Evolutionary conservation across 345 rosid genomes (phyloP).

Genomic region (Eucalyptus decipiens): DNA sequence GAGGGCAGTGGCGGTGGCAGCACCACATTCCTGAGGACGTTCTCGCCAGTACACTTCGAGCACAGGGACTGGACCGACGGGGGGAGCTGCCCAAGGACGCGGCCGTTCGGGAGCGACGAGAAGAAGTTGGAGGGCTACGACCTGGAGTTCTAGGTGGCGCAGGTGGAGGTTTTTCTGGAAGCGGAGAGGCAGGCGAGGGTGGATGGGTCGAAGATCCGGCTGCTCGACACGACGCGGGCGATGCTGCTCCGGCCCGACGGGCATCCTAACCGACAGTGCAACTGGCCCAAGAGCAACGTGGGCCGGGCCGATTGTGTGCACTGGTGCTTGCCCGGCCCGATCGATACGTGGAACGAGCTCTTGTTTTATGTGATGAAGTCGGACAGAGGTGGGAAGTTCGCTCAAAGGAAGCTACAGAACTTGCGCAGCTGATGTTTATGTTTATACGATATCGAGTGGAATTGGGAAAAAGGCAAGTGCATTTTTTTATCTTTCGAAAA

Average conservation of each 20-base stretch:
- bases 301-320: slow-evolving; percentile 49
- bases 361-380: not conserved
- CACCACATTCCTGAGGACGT: slow-evolving; percentile 32
- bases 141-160: slow-evolving; percentile 28
- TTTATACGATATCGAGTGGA: not conserved
- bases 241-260: slow-evolving; percentile 55
- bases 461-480: not conserved
- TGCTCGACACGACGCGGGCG: slow-evolving; percentile 31
- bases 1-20: not conserved
- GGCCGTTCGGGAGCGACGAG: slow-evolving; percentile 29
- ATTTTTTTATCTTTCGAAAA: not conserved
- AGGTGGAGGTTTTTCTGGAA: slow-evolving; percentile 19
- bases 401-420: not conserved
- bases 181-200: slow-evolving; percentile 26
- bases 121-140: slow-evolving; percentile 24
- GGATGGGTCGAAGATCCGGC: slow-evolving; percentile 13
- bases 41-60: slow-evolving; percentile 54
- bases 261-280: slow-evolving; percentile 32
- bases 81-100: slow-evolving; percentile 46
- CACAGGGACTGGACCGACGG: slow-evolving; percentile 57
- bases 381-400: not conserved
- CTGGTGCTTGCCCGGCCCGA: slow-evolving; percentile 83
- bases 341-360: slow-evolving; percentile 65
- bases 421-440: not conserved
- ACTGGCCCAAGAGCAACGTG: slow-evolving; percentile 5